These are phyloP conservation scores for Apiospora aurea DNA, from an alignment of 2,329 filamentous ascomycete genomes.

Conservation along the genomic window DNA sequence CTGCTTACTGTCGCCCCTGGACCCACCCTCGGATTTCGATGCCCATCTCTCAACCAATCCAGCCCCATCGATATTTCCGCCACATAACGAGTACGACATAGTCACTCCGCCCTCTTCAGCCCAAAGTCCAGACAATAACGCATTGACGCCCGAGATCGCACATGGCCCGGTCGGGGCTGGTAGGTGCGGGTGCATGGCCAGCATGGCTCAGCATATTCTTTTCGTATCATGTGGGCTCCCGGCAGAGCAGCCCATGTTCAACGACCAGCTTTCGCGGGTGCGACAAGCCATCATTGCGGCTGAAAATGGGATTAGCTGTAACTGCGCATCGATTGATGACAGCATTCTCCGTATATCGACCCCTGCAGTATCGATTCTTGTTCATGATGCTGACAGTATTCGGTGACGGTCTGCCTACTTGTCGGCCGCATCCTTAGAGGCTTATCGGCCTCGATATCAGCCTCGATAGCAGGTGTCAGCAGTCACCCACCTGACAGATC, in stretches of 20 bases:
- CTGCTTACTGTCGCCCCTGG: not conserved
- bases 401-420: not conserved
- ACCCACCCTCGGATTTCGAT: not conserved
- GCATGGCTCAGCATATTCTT: not conserved
- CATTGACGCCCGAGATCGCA: no score
- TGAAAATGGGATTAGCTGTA: not conserved
- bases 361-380: not conserved
- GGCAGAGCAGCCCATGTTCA: no score
- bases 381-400: not conserved
- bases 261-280: not conserved
- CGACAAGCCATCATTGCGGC: not conserved
- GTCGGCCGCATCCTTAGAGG: not conserved
- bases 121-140: no score
- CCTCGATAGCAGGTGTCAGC: not conserved
- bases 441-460: not conserved
- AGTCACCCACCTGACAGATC: not conserved
- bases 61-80: no score
- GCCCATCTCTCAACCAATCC: not conserved
- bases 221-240: not conserved
- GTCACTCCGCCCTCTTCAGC: no score
- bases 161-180: not conserved
- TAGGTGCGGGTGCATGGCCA: not conserved
- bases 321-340: not conserved
- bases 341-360: not conserved
- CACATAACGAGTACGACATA: not conserved